Percentiles rank a stretch among this genome's conserved stretches.
Conservation (phyloP, 129 eudicot species). For the Sambucus nigra region DNA sequence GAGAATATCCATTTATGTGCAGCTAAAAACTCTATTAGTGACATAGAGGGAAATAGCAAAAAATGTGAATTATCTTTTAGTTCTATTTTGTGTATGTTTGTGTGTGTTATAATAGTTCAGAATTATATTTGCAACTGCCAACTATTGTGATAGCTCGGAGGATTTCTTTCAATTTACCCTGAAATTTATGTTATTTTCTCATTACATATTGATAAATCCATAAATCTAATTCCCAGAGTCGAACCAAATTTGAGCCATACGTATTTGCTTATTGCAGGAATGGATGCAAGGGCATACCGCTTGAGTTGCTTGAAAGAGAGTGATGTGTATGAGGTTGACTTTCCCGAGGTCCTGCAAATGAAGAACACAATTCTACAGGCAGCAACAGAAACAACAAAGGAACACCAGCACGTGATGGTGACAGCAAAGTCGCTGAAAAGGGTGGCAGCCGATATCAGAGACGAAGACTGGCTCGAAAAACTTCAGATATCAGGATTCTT, state of each 20-base stretch:
- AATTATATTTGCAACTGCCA: no score
- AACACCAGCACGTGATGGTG: slow-evolving; percentile 33
- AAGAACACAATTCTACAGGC: slow-evolving; percentile 66
- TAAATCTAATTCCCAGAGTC: background rate
- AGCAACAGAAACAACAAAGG: slow-evolving; percentile 40
- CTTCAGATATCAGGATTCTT: slow-evolving; percentile 71
- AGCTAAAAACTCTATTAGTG: no score
- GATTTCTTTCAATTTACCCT: no score
- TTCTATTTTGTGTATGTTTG: no score
- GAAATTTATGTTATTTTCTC: no score
- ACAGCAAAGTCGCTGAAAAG: slow-evolving; percentile 67
- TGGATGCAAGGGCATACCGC: slow-evolving; percentile 92
- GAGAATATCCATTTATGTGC: no score
- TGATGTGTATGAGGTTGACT: slow-evolving; percentile 79
- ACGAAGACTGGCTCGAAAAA: slow-evolving; percentile 74
- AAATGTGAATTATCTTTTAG: no score
- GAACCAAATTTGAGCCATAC: slow-evolving; percentile 5
- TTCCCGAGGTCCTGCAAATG: slow-evolving; percentile 74
- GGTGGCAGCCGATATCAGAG: slow-evolving; percentile 74
- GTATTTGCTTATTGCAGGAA: slow-evolving; percentile 54
- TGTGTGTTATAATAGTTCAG: no score
- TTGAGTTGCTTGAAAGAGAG: slow-evolving; percentile 67
- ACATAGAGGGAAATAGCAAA: no score
- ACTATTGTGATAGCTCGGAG: no score
- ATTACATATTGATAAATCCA: background rate